Evolutionary conservation across 2,329 filamentous ascomycete species (phyloP).

Genomic region (Aaosphaeria pasadenensis): DNA sequence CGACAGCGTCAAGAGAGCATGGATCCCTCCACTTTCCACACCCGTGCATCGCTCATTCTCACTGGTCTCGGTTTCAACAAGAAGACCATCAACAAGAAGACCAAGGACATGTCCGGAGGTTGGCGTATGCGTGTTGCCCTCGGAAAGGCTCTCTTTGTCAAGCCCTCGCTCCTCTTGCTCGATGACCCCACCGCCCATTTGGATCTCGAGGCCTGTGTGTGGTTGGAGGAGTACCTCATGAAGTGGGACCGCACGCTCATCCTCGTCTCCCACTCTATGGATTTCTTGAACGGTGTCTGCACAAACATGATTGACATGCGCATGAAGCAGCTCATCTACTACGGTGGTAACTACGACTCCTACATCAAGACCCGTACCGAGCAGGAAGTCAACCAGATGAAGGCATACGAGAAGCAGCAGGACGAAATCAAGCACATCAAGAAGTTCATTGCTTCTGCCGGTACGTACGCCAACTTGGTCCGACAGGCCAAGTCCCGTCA

Average conservation of each 20-base stretch:
- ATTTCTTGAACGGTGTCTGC: slow-evolving; percentile 99
- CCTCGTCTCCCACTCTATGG: slow-evolving; percentile 95
- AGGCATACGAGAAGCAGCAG: slow-evolving; percentile 98
- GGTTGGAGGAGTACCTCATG: slow-evolving; percentile 99
- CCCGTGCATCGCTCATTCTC: slow-evolving; percentile 91
- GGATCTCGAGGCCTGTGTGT: slow-evolving; percentile 98
- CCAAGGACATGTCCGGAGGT: slow-evolving; percentile 99
- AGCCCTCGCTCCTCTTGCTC: slow-evolving; percentile 90
- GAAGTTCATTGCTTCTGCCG: slow-evolving; percentile 99
- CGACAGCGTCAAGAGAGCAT: slow-evolving; percentile 91
- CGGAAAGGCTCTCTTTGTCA: slow-evolving; percentile 96
- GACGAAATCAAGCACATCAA: slow-evolving; percentile 99
- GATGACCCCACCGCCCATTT: slow-evolving; percentile 99
- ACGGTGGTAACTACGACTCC: slow-evolving; percentile 99
- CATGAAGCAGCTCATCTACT: slow-evolving; percentile 83
- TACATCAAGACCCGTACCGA: slow-evolving; percentile 90
- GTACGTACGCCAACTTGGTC: slow-evolving; percentile 99
- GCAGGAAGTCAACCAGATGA: slow-evolving; percentile 97
- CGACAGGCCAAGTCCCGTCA: slow-evolving; percentile 98
- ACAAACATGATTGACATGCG: slow-evolving; percentile 99
- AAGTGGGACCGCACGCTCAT: slow-evolving; percentile 98
- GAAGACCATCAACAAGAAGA: slow-evolving; percentile 96
- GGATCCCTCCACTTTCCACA: slow-evolving; percentile 96
- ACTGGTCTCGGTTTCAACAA: slow-evolving; percentile 99
- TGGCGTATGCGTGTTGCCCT: slow-evolving; percentile 99